These are phyloP conservation scores for Picea glauca DNA, from an alignment of 75 land plant species.

Conservation along the genomic window DNA sequence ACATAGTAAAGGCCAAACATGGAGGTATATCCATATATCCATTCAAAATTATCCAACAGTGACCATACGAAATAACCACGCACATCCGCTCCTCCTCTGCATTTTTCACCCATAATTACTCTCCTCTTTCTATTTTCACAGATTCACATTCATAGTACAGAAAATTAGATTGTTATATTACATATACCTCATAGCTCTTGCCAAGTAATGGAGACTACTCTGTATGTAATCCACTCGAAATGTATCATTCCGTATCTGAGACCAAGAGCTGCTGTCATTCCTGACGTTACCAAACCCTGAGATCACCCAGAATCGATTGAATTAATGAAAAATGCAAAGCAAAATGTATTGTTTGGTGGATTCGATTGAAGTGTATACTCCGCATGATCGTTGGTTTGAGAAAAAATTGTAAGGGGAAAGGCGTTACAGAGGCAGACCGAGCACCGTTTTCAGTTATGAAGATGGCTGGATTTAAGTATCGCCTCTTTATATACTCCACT, in stretches of 20 bases:
- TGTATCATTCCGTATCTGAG: not conserved
- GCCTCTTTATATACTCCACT: conserved; percentile 10
- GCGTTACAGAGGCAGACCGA: not conserved
- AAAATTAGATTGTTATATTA: too few species aligned
- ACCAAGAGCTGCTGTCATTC: not conserved
- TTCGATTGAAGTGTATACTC: too few species aligned
- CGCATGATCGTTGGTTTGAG: too few species aligned
- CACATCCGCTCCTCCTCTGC: conserved; percentile 14
- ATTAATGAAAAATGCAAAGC: too few species aligned
- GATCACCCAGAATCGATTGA: too few species aligned
- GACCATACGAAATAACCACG: conserved; percentile 10
- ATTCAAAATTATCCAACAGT: conserved; percentile 10
- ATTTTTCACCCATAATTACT: not conserved
- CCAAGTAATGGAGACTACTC: not conserved
- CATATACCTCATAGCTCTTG: not conserved
- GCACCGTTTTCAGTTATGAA: conserved; percentile 33
- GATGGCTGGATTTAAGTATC: conserved; percentile 24
- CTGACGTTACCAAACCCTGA: not conserved
- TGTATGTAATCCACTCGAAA: not conserved
- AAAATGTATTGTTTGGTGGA: too few species aligned
- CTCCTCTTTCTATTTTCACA: conserved; percentile 23
- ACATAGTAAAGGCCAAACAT: conserved; percentile 16
- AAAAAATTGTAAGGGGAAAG: not conserved
- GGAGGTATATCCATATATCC: not conserved
- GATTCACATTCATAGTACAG: not conserved